A percentile compares a stretch with the other conserved stretches of the same genome.
These are phyloP conservation scores for Carex myosuroides DNA, from an alignment of 176 grass and related monocot genomes.

Conservation along the genomic window DNA sequence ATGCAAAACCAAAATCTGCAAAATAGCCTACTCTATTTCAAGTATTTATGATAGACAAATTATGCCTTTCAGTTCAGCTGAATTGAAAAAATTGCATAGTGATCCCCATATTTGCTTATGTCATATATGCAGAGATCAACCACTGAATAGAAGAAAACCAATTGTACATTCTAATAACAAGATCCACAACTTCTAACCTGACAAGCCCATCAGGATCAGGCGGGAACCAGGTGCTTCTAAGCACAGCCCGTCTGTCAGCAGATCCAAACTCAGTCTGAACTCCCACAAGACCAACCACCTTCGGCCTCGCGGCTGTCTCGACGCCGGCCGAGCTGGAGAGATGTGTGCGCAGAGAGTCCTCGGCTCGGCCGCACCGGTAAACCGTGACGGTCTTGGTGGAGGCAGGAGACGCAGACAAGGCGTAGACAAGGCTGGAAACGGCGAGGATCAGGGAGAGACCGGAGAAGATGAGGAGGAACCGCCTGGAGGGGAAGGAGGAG, in stretches of 20 bases:
- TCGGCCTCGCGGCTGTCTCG: slow-evolving; percentile 44
- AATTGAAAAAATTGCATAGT: neutral
- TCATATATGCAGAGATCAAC: neutral
- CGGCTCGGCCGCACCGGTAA: slow-evolving; percentile 66
- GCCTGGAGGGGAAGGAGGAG: slow-evolving; percentile 18
- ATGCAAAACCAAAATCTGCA: neutral
- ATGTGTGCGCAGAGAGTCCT: slow-evolving; percentile 73
- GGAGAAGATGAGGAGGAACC: slow-evolving; percentile 48
- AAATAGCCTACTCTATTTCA: neutral
- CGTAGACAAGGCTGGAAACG: slow-evolving; percentile 37
- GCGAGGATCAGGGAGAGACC: slow-evolving; percentile 48
- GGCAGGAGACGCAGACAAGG: slow-evolving; percentile 28
- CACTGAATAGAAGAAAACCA: neutral
- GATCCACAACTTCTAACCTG: slow-evolving; percentile 34
- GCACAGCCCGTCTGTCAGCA: slow-evolving; percentile 45
- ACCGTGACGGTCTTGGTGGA: slow-evolving; percentile 30
- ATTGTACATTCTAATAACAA: neutral
- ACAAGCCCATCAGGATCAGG: slow-evolving; percentile 64
- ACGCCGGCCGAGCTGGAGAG: slow-evolving; percentile 20
- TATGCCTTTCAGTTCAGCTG: neutral
- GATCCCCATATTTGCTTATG: neutral
- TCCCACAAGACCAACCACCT: slow-evolving; percentile 76
- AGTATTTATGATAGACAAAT: neutral
- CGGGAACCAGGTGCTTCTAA: slow-evolving; percentile 88
- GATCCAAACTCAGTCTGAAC: slow-evolving; percentile 63